These are phyloP conservation scores for Calocybe indica DNA, from an alignment of 768 basidiomycete genomes.

Conservation along the genomic window DNA sequence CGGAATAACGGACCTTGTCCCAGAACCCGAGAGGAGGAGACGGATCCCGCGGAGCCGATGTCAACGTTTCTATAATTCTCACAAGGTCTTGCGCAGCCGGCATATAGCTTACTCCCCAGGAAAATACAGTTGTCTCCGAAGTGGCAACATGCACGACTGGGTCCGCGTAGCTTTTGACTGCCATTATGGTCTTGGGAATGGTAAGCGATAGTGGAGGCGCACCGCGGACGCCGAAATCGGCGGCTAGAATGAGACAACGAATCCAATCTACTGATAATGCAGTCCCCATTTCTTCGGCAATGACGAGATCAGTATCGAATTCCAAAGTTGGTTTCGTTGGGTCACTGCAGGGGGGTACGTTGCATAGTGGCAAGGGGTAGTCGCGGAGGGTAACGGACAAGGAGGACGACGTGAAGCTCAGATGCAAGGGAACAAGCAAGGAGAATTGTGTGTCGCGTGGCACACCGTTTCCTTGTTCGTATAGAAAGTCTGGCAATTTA, in stretches of 20 bases:
- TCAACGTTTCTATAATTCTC: slow-evolving; percentile 75
- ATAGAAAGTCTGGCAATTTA: slow-evolving; percentile 56
- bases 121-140: slow-evolving; percentile 60
- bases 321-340: slow-evolving; percentile 40
- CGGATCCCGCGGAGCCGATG: slow-evolving; percentile 70
- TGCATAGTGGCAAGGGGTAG: slow-evolving; percentile 83
- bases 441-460: slow-evolving; percentile 69
- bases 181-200: slow-evolving; percentile 91
- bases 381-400: slow-evolving; percentile 68
- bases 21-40: slow-evolving; percentile 88
- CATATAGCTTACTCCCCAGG: slow-evolving; percentile 87
- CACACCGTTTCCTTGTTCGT: slow-evolving; percentile 60
- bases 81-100: slow-evolving; percentile 85
- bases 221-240: slow-evolving; percentile 43
- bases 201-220: slow-evolving; percentile 48
- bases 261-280: slow-evolving; percentile 67
- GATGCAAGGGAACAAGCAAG: slow-evolving; percentile 76
- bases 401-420: slow-evolving; percentile 62
- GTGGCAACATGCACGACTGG: slow-evolving; percentile 68
- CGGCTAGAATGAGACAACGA: slow-evolving; percentile 56
- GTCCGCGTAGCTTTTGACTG: slow-evolving; percentile 86
- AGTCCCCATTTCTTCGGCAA: slow-evolving; percentile 82
- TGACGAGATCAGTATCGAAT: slow-evolving; percentile 73
- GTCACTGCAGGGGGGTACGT: slow-evolving; percentile 49
- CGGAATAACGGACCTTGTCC: slow-evolving; percentile 69